Evolutionary conservation across 176 grass and related monocot species (phyloP).

Genomic region (Leersia perrieri): DNA sequence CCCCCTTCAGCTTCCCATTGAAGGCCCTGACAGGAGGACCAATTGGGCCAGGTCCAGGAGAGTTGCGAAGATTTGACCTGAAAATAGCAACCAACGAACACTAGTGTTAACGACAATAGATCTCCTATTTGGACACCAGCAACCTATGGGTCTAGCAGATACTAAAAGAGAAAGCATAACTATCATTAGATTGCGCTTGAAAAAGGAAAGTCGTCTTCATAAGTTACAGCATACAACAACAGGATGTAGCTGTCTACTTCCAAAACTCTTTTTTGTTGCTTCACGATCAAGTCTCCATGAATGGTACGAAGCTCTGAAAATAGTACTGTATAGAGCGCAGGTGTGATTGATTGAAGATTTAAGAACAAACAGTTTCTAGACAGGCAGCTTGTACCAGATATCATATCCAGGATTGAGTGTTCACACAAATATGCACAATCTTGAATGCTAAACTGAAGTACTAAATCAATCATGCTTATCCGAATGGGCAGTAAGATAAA

Average conservation of each 20-base stretch:
- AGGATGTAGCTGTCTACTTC: slow-evolving; percentile 6
- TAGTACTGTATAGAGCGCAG: not conserved
- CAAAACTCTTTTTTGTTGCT: not conserved
- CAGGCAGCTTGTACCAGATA: not conserved
- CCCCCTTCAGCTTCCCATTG: not conserved
- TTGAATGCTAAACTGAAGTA: not conserved
- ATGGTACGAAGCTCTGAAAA: slow-evolving; percentile 14
- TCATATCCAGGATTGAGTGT: not conserved
- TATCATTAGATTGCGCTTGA: not conserved
- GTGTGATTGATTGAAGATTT: slow-evolving; percentile 1
- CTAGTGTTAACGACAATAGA: slow-evolving; percentile 22
- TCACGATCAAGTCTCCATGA: not conserved
- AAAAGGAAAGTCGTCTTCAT: not conserved
- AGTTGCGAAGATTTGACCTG: slow-evolving; percentile 21
- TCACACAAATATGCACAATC: not conserved
- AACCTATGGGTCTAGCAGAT: slow-evolving; percentile 27
- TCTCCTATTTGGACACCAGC: slow-evolving; percentile 35
- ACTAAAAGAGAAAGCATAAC: slow-evolving; percentile 31
- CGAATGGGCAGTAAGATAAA: not conserved
- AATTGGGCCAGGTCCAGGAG: slow-evolving; percentile 24
- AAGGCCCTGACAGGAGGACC: not conserved
- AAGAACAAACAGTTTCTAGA: slow-evolving; percentile 18
- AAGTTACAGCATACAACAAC: not conserved
- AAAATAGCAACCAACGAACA: not conserved
- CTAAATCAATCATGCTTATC: not conserved